Base-by-base conservation (phyloP, 306 rosid species). In the Malus orientalis region DNA sequence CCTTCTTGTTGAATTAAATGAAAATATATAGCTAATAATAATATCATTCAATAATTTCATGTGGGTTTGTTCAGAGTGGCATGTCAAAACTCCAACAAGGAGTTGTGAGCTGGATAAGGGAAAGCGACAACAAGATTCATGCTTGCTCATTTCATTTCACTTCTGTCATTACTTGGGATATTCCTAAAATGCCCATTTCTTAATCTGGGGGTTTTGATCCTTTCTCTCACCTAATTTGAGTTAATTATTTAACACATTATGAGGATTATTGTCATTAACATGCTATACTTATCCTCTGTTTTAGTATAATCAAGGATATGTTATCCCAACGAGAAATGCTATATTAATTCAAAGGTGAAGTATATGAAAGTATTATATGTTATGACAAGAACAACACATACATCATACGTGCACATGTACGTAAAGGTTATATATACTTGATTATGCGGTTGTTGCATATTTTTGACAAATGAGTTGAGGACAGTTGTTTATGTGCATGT, bases 91-190 rank as follows among this genome's bases (percentile, higher is more conserved):
- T 85, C 91, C 83, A 85, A 75, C 72, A 66, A 57, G 86, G 55
- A 82, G 77, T 15, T 57, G 84, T 87, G 96, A 90, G 96, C 93
- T 93, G 96, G 88, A 87, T 67, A 47, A 62, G 25, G 84, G 88
- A 90, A 84, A 76, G 83, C 76, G 96, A 92, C 96, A 88, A 84
- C 83, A 89, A 86, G 76, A 83, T 80, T 85, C 81, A 73, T 81
- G 73, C 83, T 81, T 78, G 75, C 67, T 74, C 63, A 83, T 77
- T 84, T 86, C 74, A 83, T 85, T 66, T 74, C 83, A 84, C 82
- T 84, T 79, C 84, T 88, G 85, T 86, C 86, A 81, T 40, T 20
- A 14, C 16, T 49, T 49, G 15, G 7, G 54, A 67, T 73, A 81
- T 80, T 67, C 76, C 80, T 40, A 77, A 76, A 77, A 25, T 76